phyloP scores from a whole-genome alignment of 2,329 filamentous ascomycete genomes.

The Fusarium nelsonii region DNA sequence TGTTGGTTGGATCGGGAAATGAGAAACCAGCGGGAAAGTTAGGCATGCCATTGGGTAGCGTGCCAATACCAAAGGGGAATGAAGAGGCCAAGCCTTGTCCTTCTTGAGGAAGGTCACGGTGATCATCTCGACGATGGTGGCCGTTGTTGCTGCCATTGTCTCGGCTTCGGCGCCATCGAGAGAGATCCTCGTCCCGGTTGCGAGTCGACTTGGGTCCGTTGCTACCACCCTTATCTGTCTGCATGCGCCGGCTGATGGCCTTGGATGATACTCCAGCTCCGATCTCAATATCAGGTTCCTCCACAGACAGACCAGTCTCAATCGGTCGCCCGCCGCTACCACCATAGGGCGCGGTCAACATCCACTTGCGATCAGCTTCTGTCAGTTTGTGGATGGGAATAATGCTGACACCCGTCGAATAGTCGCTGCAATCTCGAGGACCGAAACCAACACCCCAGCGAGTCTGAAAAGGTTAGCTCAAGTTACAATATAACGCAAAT shows the following conservation, averaged over 20 bases:
- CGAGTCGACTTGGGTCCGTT: conserved; percentile 74
- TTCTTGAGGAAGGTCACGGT: conserved; percentile 40
- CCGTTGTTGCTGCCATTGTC: conserved; percentile 47
- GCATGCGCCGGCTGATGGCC: conserved; percentile 77
- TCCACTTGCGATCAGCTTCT: conserved; percentile 97
- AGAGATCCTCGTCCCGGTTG: conserved; percentile 55
- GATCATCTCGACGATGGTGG: conserved; percentile 41
- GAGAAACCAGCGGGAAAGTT: conserved; percentile 57
- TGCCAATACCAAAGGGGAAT: conserved; percentile 58
- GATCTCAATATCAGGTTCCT: conserved; percentile 99
- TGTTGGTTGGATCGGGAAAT: conserved; percentile 53
- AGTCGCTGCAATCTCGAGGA: conserved; percentile 96
- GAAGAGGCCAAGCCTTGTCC: conserved; percentile 44
- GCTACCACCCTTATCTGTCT: conserved; percentile 74
- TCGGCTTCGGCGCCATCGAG: conserved; percentile 52
- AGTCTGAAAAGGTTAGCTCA: conserved; percentile 67
- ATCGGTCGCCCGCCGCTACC: conserved; percentile 88
- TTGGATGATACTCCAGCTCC: conserved; percentile 97
- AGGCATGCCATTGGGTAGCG: conserved; percentile 58
- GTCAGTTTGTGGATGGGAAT: conserved; percentile 94
- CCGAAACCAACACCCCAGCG: conserved; percentile 98
- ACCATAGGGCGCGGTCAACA: conserved; percentile 91
- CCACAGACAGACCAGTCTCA: conserved; percentile 86
- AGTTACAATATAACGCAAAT: conserved; percentile 32
- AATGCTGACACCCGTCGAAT: conserved; percentile 88